phyloP scores from a whole-genome alignment of 345 rosid species.

The Reutealis trisperma region DNA sequence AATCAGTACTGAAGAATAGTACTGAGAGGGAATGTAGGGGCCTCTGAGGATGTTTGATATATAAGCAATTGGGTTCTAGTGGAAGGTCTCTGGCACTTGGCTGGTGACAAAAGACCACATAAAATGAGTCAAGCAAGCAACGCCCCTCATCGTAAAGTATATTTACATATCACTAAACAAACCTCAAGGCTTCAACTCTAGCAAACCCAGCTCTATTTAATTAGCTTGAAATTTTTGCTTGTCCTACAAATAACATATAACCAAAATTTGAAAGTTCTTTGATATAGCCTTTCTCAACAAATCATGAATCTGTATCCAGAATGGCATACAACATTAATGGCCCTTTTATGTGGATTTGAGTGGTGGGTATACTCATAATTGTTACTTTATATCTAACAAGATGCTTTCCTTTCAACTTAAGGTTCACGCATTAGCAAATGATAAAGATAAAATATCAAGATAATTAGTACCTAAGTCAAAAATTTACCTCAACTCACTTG shows the following conservation, averaged over 20 bases:
- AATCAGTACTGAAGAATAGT: too few species aligned
- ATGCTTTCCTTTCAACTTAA: background rate
- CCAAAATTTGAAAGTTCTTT: background rate
- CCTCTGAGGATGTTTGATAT: too few species aligned
- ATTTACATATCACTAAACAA: too few species aligned
- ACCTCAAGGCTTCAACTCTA: background rate
- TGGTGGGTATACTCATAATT: background rate
- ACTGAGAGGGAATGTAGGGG: too few species aligned
- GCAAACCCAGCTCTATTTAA: background rate
- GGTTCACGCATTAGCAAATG: too few species aligned
- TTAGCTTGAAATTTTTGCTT: background rate
- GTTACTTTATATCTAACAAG: background rate
- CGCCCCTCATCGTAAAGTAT: too few species aligned
- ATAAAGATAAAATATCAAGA: background rate
- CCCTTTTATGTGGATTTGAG: background rate
- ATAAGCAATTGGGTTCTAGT: too few species aligned
- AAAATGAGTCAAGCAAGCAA: background rate
- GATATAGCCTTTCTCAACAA: background rate
- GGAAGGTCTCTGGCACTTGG: background rate
- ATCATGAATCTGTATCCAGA: background rate
- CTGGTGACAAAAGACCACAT: background rate
- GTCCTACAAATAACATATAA: background rate
- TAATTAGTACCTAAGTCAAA: slow-evolving; percentile 1
- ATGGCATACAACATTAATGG: background rate
- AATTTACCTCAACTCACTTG: slow-evolving; percentile 70